These are phyloP conservation scores for Hemileia vastatrix DNA, from an alignment of 1,284 basidiomycete genomes.

Conservation along the genomic window DNA sequence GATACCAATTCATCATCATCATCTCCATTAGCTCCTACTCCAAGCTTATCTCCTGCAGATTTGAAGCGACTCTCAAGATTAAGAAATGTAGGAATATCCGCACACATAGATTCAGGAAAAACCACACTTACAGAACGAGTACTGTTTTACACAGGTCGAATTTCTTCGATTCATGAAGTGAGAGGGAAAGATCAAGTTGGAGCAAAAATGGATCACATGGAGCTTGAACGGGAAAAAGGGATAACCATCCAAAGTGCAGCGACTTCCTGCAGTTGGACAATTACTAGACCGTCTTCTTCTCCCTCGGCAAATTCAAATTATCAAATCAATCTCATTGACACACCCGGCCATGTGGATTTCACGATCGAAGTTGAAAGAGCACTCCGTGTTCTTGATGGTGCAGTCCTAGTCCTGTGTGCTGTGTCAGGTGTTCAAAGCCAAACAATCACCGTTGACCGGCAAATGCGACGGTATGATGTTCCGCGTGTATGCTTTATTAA, in stretches of 20 bases:
- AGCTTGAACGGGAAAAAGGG: slow-evolving; percentile 95
- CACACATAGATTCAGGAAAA: slow-evolving; percentile 76
- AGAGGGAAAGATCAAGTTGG: slow-evolving; percentile 89
- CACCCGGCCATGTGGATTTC: slow-evolving; percentile 98
- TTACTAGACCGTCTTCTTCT: slow-evolving; percentile 37
- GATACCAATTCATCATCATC: no score
- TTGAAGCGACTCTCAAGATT: slow-evolving; percentile 43
- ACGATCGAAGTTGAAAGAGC: slow-evolving; percentile 99
- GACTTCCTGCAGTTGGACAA: slow-evolving; percentile 88
- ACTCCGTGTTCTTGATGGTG: slow-evolving; percentile 89
- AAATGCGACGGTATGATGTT: slow-evolving; percentile 94
- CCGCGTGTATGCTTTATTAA: slow-evolving; percentile 96
- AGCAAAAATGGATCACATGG: slow-evolving; percentile 99
- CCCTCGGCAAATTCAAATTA: no score
- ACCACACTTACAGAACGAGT: slow-evolving; percentile 98
- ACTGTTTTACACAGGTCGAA: slow-evolving; percentile 91
- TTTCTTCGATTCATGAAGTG: slow-evolving; percentile 94
- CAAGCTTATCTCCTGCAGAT: no score
- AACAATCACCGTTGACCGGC: slow-evolving; percentile 97
- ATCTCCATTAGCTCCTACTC: no score
- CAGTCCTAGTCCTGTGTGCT: slow-evolving; percentile 90
- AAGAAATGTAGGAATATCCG: slow-evolving; percentile 48
- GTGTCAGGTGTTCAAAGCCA: slow-evolving; percentile 96
- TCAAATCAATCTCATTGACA: slow-evolving; percentile 92
- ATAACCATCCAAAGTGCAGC: slow-evolving; percentile 99